Base-by-base conservation (phyloP, 1,139 yeast species). In the Zygoascus meyerae region DNA sequence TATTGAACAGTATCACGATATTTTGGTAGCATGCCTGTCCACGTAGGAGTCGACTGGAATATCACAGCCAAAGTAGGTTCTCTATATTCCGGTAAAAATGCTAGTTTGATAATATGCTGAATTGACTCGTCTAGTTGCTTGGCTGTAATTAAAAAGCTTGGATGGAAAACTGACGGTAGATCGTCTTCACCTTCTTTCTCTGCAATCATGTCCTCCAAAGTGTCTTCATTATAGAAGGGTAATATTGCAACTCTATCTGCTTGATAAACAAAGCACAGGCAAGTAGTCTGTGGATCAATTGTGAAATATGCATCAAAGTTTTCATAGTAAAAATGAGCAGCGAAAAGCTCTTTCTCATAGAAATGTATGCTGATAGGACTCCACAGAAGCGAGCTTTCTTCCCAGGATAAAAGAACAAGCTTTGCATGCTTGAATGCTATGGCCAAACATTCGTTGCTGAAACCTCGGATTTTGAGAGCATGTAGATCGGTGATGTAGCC, bases 31-130 rank as follows among this genome's bases (percentile, higher is more conserved):
- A 76, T 73, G 0, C 95, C 95, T 0, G 94, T 80, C 94, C 95
- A 86, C 0, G 87, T 78, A 28, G 78, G 72, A 6, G 72, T 67
- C 32, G 81, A 78, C 53, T 80, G 80, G 50, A 80, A 82, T 37
- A 86, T 62, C 9, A 89, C 70, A 0, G 87, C 95, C 33, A 89
- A 60, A 0, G 96, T 86, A 0, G 96, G 95, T 52, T 82, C 90
- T 49, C 83, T 69, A 60, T 85, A 89, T 48, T 83, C 83, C 58
- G 79, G 66, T 44, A 89, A 68, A 59, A 83, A 87, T 46, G 78
- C 79, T 57, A 83, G 70, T 59, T 83, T 94, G 4, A 83, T 68
- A 17, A 89, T 74, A 50, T 77, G 73, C 7, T 83, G 78, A 47
- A 87, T 72, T 5, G 76, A 71, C 1, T 78, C 66, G 55, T 82